phyloP scores from a whole-genome alignment of 306 rosid species.

The Begonia loranthoides region DNA sequence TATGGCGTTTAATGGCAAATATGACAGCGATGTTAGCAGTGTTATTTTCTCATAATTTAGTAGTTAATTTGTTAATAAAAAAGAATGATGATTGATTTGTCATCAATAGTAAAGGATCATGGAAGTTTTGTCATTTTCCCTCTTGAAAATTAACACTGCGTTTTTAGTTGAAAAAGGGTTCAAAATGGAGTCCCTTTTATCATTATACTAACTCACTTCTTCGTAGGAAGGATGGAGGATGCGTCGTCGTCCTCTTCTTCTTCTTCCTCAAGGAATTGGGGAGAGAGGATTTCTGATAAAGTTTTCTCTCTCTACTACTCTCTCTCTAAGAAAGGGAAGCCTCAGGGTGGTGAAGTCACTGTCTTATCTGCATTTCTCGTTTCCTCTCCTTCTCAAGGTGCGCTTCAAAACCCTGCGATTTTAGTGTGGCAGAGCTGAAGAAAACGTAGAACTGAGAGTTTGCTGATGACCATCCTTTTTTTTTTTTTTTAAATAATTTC shows the following conservation, averaged over 20 bases:
- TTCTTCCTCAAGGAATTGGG: conserved; percentile 24
- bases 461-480: not conserved
- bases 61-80: too few species aligned
- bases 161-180: too few species aligned
- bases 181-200: too few species aligned
- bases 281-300: conserved; percentile 32
- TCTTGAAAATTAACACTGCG: too few species aligned
- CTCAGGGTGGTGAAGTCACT: conserved; percentile 84
- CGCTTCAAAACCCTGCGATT: conserved; percentile 1
- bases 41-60: too few species aligned
- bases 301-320: conserved; percentile 43
- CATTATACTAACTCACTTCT: not conserved
- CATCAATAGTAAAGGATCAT: too few species aligned
- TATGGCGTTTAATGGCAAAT: too few species aligned
- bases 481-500: not conserved
- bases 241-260: conserved; percentile 7
- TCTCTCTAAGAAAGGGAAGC: conserved; percentile 81
- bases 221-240: conserved; percentile 12
- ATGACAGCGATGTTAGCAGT: too few species aligned
- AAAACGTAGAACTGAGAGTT: too few species aligned
- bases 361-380: conserved; percentile 76
- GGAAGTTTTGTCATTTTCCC: too few species aligned
- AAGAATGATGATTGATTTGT: too few species aligned
- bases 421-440: not conserved
- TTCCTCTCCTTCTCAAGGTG: conserved; percentile 68